A percentile compares a stretch with the other conserved stretches of the same genome.
Evolutionary conservation across 805 yeast species (phyloP).

Genomic region (Candida andamanensis): DNA sequence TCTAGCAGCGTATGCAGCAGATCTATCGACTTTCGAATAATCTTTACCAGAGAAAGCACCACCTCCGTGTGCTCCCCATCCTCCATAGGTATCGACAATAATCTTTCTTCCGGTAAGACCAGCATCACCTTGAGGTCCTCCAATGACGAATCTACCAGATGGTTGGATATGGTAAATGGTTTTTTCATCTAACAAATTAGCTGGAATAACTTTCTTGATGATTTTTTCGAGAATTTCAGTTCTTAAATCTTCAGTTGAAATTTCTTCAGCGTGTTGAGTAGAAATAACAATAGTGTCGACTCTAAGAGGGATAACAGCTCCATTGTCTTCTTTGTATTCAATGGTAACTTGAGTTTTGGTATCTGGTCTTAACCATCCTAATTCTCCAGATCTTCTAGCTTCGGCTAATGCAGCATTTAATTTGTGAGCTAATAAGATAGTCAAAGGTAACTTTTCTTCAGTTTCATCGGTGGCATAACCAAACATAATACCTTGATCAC

Average conservation of each 20-base stretch:
- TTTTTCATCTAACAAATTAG: slow-evolving; percentile 83
- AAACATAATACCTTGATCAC: slow-evolving; percentile 99
- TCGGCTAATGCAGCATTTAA: slow-evolving; percentile 94
- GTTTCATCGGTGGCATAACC: slow-evolving; percentile 99
- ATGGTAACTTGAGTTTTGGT: slow-evolving; percentile 99
- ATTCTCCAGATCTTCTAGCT: slow-evolving; percentile 93
- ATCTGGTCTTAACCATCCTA: slow-evolving; percentile 98
- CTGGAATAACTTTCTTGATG: slow-evolving; percentile 89
- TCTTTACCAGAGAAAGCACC: slow-evolving; percentile 99
- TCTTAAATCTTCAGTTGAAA: slow-evolving; percentile 91
- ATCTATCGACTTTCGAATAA: slow-evolving; percentile 99
- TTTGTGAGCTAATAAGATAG: slow-evolving; percentile 90
- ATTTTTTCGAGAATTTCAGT: slow-evolving; percentile 69
- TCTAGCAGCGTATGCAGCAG: slow-evolving; percentile 99
- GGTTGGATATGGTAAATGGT: slow-evolving; percentile 98
- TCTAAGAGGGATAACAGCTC: slow-evolving; percentile 93
- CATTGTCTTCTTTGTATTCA: slow-evolving; percentile 89
- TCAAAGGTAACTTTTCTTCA: slow-evolving; percentile 94
- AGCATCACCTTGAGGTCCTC: slow-evolving; percentile 99
- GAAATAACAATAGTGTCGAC: slow-evolving; percentile 97
- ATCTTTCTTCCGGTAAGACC: slow-evolving; percentile 99
- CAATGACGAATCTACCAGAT: slow-evolving; percentile 98
- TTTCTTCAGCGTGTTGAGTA: slow-evolving; percentile 95
- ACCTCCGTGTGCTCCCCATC: slow-evolving; percentile 99
- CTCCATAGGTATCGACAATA: slow-evolving; percentile 99